These are phyloP conservation scores for Apiospora rasikravindrae DNA, from an alignment of 2,329 filamentous ascomycete genomes.

Conservation along the genomic window DNA sequence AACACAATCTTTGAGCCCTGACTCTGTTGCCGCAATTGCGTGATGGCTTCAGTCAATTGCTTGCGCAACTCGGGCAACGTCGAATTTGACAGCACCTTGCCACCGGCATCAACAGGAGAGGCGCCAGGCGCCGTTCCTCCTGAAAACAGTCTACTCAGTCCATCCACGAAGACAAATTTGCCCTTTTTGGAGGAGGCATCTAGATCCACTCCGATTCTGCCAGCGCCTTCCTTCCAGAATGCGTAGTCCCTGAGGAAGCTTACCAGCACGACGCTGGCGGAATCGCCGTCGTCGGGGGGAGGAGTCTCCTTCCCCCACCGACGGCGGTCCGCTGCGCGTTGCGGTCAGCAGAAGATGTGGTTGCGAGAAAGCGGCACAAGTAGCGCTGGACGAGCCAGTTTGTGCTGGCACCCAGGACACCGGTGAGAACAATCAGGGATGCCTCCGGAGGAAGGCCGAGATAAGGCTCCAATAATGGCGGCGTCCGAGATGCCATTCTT, in stretches of 20 bases:
- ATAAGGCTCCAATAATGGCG: conserved; percentile 69
- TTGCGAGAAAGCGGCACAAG: conserved; percentile 51
- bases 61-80: conserved; percentile 43
- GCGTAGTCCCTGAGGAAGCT: conserved; percentile 80
- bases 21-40: conserved; percentile 35
- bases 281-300: conserved; percentile 37
- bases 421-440: conserved; percentile 70
- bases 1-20: conserved; percentile 55
- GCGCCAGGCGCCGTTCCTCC: conserved; percentile 3
- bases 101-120: conserved; percentile 21
- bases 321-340: conserved; percentile 15
- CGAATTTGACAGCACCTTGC: conserved; percentile 18
- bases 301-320: conserved; percentile 33
- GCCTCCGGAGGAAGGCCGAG: conserved; percentile 61
- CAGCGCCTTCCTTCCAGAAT: conserved; percentile 78
- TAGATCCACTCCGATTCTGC: conserved; percentile 75
- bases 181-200: conserved; percentile 61
- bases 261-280: conserved; percentile 70
- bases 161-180: conserved; percentile 77
- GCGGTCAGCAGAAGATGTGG: conserved; percentile 23
- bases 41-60: conserved; percentile 47
- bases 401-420: conserved; percentile 66
- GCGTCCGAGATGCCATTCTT: conserved; percentile 58
- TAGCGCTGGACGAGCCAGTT: conserved; percentile 70
- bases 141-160: conserved; percentile 65